phyloP scores from a whole-genome alignment of 2,329 filamentous ascomycete genomes.

The Diaporthe helianthi region DNA sequence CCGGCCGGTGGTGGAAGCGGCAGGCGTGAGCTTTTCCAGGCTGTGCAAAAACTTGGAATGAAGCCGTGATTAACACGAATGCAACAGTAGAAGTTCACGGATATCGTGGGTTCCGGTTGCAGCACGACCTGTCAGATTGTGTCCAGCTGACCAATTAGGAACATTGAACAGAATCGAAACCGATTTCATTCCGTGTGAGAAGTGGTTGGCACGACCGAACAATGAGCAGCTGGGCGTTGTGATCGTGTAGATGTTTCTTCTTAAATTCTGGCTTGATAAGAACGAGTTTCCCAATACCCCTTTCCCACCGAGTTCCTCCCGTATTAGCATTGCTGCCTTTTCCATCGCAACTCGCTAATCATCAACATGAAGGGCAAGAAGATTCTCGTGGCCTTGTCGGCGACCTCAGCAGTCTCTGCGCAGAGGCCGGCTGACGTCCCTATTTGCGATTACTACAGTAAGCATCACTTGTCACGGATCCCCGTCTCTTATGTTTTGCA shows the following conservation, averaged over 20 bases:
- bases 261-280: neutral
- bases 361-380: slow-evolving; percentile 41
- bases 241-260: neutral
- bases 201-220: neutral
- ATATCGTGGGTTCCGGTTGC: slow-evolving; percentile 6
- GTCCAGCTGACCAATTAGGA: no score
- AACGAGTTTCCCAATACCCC: neutral
- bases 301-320: no score
- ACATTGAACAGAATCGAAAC: neutral
- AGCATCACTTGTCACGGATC: no score
- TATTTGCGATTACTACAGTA: slow-evolving; percentile 68
- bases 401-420: slow-evolving; percentile 42
- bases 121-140: no score
- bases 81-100: neutral
- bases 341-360: no score
- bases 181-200: neutral
- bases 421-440: slow-evolving; percentile 57
- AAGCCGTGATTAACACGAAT: neutral
- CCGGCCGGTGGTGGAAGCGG: neutral
- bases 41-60: neutral
- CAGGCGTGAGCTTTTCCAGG: neutral
- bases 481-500: no score
- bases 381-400: slow-evolving; percentile 39
- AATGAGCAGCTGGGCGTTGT: neutral
- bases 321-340: neutral